Evolutionary conservation across 441 rosid genomes (phyloP).

Genomic region (Populus trichocarpa): DNA sequence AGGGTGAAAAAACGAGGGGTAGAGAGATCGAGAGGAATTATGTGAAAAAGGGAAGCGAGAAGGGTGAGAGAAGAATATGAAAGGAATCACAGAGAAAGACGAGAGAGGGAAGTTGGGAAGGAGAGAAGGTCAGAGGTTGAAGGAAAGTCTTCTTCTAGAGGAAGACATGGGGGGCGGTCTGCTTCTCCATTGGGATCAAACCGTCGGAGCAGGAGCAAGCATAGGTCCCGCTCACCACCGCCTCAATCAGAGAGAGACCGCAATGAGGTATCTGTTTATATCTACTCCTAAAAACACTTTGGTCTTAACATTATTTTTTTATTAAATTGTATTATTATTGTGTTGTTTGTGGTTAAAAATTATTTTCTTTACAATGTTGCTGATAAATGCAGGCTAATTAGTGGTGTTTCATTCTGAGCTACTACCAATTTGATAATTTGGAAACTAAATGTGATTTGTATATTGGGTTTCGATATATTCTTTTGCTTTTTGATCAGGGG

Average conservation of each 20-base stretch:
- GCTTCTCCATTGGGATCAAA: constrained; percentile 46
- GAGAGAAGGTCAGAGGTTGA: constrained; percentile 44
- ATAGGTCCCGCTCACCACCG: constrained; percentile 48
- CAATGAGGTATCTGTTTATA: constrained; percentile 64
- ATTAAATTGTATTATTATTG: not conserved
- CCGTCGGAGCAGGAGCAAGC: constrained; percentile 45
- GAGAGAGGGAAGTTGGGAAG: constrained; percentile 39
- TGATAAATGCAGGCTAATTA: not conserved
- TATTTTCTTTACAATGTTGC: not conserved
- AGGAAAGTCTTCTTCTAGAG: constrained; percentile 42
- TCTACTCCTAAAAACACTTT: constrained; percentile 15
- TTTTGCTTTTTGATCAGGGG: not conserved
- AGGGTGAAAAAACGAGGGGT: constrained; percentile 26
- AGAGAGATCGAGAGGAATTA: constrained; percentile 27
- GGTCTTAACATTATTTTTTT: not conserved
- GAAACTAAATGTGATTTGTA: not conserved
- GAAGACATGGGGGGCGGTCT: constrained; percentile 46
- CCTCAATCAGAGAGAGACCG: constrained; percentile 34
- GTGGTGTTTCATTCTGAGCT: not conserved
- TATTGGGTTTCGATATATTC: not conserved
- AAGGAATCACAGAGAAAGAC: constrained; percentile 13
- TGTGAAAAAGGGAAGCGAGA: constrained; percentile 22
- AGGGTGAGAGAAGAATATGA: constrained; percentile 17
- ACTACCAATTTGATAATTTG: not conserved
- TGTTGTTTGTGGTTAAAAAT: not conserved